Conservation (phyloP, 2,329 filamentous ascomycete genomes). For the Macrophomina tecta region DNA sequence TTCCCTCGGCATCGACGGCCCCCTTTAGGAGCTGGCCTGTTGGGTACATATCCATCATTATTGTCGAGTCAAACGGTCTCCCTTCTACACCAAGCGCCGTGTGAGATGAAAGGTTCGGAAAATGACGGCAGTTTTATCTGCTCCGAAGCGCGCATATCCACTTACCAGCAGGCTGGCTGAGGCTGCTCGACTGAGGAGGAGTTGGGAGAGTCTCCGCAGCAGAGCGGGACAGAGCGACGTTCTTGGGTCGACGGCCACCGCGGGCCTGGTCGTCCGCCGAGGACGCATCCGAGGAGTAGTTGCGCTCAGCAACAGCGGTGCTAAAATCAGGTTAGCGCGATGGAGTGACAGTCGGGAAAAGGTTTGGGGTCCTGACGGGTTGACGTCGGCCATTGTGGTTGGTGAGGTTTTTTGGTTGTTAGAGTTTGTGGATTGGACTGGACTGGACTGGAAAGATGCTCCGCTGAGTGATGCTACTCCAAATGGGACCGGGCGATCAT, state of each 20-base stretch:
- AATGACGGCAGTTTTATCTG: not conserved
- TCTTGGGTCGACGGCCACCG: conserved; percentile 26
- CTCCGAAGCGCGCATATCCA: not conserved
- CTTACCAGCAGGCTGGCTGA: conserved; percentile 26
- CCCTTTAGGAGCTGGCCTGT: conserved; percentile 63
- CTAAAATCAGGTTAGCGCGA: not conserved
- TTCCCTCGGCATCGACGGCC: conserved; percentile 62
- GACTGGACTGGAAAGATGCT: conserved; percentile 17
- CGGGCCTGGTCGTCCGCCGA: conserved; percentile 21
- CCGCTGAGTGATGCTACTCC: conserved; percentile 5
- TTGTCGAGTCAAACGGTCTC: conserved; percentile 6
- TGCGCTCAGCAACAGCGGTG: conserved; percentile 10
- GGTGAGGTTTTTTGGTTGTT: conserved; percentile 1
- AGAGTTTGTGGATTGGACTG: not conserved
- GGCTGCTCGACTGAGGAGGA: conserved; percentile 18
- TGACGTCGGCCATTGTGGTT: conserved; percentile 19
- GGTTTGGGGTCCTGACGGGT: not conserved
- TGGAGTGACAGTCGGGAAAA: not conserved
- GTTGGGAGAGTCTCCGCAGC: conserved; percentile 12
- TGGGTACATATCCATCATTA: conserved; percentile 24
- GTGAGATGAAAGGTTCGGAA: not conserved
- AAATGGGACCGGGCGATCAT: not conserved
- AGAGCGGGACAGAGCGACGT: conserved; percentile 18
- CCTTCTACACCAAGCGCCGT: conserved; percentile 2
- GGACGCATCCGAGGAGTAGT: conserved; percentile 24